Base-by-base conservation (phyloP, 345 rosid genomes). In the Anacardium occidentale region DNA sequence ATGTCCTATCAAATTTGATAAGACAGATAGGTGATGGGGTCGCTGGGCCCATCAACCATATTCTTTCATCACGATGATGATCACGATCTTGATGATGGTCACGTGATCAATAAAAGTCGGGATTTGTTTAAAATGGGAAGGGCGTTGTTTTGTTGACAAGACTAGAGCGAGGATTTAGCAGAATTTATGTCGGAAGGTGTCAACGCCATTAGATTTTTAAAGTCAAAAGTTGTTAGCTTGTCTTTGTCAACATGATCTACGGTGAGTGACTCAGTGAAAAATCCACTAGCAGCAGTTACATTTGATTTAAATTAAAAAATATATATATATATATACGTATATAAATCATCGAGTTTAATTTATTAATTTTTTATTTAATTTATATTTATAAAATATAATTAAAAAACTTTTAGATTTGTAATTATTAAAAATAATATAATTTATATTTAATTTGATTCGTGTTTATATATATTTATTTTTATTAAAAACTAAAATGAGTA, bases 161-260 rank as follows among this genome's bases (percentile, higher is more conserved):
- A 83, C 80, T 4, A 74, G 62, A 37, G 9, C 8, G 42, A 66
- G 67, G 64, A 18, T 56, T 29, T 48, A 45, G 82, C 78, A 68
- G 77, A 78, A 70, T 72, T 81, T 74, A 65, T 71, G 81, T 66
- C 74, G 12, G 12, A 34, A 20, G 55, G 83, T 77, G 80, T 84
- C 83, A 75, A 84, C 87, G 83, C 87, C 82, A 84, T 80, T 76
- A 45, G 83, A 79, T 76, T 67, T 80, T 51, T 29, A 5, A 52
- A 69, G 34, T 20, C 2, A 56, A 25, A 73, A 74, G 83, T 67
- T 9, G 82, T 75, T 77, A 54, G 73, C 40, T 83, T 79, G 84
- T 83, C 85, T 68, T 54, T 69, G 83, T 81, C 83, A 62, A 72
- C 71, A 66, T 40, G 45, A 59, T 71, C 69, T 71, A 11, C 47